A percentile compares a stretch with the other conserved stretches of the same genome.
Evolutionary conservation across 495 filamentous ascomycete species (phyloP).

Genomic region (Neurospora sp.): DNA sequence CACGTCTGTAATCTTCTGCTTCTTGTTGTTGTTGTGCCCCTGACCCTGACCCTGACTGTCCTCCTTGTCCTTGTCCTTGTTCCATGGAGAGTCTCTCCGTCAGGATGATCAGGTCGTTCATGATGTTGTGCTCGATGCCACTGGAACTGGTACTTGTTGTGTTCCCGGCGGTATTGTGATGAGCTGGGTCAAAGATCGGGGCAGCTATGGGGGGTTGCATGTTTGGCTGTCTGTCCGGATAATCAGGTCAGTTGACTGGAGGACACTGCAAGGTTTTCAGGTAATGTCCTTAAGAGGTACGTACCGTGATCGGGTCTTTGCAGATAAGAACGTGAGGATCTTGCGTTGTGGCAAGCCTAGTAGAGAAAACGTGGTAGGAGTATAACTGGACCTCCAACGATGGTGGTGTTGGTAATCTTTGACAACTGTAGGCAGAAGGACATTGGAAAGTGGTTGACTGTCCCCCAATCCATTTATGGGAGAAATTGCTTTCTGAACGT

Average conservation of each 20-base stretch:
- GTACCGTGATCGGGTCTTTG: neutral
- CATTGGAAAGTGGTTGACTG: neutral
- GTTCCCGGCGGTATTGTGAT: neutral
- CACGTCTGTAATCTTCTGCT: too few relatives aligned
- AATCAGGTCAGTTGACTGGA: neutral
- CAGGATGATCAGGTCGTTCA: neutral
- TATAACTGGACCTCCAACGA: neutral
- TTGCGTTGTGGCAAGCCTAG: neutral
- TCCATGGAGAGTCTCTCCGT: neutral
- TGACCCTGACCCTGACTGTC: neutral
- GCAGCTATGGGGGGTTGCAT: neutral
- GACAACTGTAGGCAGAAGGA: neutral
- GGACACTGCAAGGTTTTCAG: neutral
- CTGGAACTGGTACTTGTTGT: neutral
- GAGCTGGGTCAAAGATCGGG: neutral
- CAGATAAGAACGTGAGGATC: neutral
- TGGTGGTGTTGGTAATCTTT: neutral
- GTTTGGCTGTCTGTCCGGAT: neutral
- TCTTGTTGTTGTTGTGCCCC: neutral
- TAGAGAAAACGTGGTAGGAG: neutral
- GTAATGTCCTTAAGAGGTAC: neutral
- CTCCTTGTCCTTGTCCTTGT: neutral
- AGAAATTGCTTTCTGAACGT: neutral
- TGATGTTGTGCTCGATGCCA: neutral
- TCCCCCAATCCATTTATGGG: neutral